Base-by-base conservation (phyloP, 1,139 yeast genomes). In the Eremothecium gossypii region DNA sequence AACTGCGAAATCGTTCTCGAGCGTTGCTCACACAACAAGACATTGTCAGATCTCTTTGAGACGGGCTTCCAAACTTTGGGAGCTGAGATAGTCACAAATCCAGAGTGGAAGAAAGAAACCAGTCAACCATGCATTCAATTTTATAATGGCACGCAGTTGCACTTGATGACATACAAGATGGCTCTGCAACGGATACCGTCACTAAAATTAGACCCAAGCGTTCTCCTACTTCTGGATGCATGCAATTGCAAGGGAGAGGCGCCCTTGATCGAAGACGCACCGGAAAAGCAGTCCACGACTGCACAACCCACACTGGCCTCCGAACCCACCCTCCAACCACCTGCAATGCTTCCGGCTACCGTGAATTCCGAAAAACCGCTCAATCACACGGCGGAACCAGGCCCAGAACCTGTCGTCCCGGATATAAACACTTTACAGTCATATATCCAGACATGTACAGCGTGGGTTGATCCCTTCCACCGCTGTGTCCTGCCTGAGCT, bases 21-120 rank as follows among this genome's bases (percentile, higher is more conserved):
- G 6, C 37, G 37, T 34, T 34, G 37, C 29, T 6, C 11, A 7
- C 37, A 34, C 8, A 34, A 17, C 12, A 23, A 14, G 9, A 7
- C 27, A 23, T 29, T 34, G 10, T 4, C 6, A 3, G 37, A 34
- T 11, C 27, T 34, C 29, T 34, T 34, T 34, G 27, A 10, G 11
- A 29, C 37, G 20, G 37, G 37, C n/a, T 34, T 34, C 14, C 37
- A 34, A 14, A 34, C 37, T 9, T 8, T 34, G 14, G 37, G 37
- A 3, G 37, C 37, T 4, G 27, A 14, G 20, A 34, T 34, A n/a
- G 37, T 34, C 6, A 4, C 20, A n/a, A 8, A 34, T n/a, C 29
- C 37, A 6, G 5, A 10, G 3, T 34, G 37, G 37, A 5, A 23
- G 14, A 29, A n/a, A 9, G n/a, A 23, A 10, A 34, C 29, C 4